Base-by-base conservation (phyloP, 139 green algal genomes). In the Chlamydomonas sp. region DNA sequence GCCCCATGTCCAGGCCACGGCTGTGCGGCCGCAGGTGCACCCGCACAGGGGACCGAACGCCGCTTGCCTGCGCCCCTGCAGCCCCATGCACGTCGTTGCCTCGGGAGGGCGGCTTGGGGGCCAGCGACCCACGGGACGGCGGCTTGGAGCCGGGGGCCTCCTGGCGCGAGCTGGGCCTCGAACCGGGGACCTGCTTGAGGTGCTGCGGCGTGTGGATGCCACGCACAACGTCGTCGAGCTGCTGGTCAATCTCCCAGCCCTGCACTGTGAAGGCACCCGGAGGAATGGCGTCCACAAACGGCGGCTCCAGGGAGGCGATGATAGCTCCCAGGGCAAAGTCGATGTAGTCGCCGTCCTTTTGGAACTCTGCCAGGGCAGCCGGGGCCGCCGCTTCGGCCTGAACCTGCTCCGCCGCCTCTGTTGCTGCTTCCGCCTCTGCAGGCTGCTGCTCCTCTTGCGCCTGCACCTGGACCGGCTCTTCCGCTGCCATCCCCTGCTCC, bases 231-330 rank as follows among this genome's bases (percentile, higher is more conserved):
- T 83, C 84, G 1, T 87, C 78, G 31, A 91, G 83, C 63, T 87
- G 83, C 49, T 63, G 83, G 83, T 91, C 88, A 3, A 89, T 91
- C 77, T 89, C 88, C 89, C 89, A 92, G 72, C 84, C 89, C 4
- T 79, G 69, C 5, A 90, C 79, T 9, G 89, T 92, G 79, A 92
- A 92, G 6, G 6, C n/a, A 9, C 79, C 84, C 3, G 74, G 72
- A 57, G 20, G 12, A 10, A 92, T 69, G 16, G 58, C 4, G 20
- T 60, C 72, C 15, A 63, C 64, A 58, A 86, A 85, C 20, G 73
- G 84, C 18, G 76, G 77, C 84, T 90, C 72, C 78, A 92, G 63
- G 18, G 89, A 92, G 58, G 57, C 5, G 1, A 92, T 71, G 20
- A 92, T 81, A 10, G 89, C 89, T 16, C 17, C 84, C 59, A 92